Conservation (phyloP, 768 basidiomycete genomes). For the Phaffia australis region DNA sequence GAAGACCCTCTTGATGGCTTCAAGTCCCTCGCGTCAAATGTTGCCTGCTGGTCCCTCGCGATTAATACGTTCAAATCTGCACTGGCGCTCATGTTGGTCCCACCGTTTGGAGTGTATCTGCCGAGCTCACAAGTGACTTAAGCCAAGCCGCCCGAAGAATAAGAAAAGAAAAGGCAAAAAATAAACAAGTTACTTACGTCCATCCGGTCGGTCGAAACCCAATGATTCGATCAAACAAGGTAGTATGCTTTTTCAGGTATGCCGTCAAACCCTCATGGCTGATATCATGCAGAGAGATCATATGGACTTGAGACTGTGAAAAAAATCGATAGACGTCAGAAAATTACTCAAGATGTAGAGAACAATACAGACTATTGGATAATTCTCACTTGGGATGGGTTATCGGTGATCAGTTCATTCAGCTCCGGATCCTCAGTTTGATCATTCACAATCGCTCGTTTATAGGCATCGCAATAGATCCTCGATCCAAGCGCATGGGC, state of each 20-base stretch:
- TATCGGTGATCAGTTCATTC: conserved; percentile 59
- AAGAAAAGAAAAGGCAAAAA: neutral
- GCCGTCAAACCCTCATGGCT: conserved; percentile 62
- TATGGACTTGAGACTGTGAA: conserved; percentile 57
- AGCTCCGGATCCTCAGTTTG: conserved; percentile 56
- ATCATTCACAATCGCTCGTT: conserved; percentile 58
- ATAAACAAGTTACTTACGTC: conserved; percentile 52
- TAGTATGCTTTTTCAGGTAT: conserved; percentile 66
- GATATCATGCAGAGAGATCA: conserved; percentile 65
- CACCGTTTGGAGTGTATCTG: conserved; percentile 58
- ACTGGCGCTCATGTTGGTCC: conserved; percentile 45
- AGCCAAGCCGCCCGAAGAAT: conserved; percentile 18
- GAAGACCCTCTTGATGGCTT: conserved; percentile 62
- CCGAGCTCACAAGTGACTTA: neutral
- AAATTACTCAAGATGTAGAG: neutral
- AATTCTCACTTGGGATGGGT: conserved; percentile 51
- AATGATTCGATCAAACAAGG: conserved; percentile 57
- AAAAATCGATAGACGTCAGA: neutral
- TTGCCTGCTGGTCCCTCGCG: conserved; percentile 51
- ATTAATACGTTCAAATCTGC: conserved; percentile 63
- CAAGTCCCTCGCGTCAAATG: conserved; percentile 61
- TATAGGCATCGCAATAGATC: conserved; percentile 79
- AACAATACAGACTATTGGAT: neutral
- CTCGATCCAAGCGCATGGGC: conserved; percentile 69
- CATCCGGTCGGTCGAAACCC: conserved; percentile 93